Base-by-base conservation (phyloP, 495 filamentous ascomycete species). In the Extremus antarcticus region DNA sequence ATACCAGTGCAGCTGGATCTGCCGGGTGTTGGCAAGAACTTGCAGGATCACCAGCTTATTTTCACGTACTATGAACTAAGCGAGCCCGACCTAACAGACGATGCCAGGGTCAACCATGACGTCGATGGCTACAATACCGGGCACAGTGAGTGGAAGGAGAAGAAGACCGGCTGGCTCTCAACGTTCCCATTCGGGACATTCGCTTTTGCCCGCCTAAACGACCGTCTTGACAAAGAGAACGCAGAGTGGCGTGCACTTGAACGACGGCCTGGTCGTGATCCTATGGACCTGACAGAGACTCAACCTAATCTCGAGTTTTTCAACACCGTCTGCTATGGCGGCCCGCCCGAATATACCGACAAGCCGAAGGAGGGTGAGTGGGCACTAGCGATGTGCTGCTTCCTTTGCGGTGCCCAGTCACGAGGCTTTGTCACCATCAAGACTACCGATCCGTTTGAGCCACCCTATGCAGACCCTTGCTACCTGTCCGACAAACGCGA, bases 241-340 rank as follows among this genome's bases (percentile, higher is more conserved):
- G n/a, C n/a, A n/a, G 43, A 69, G 75, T 49, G 67, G 71, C 1
- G 50, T 73, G 3, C 8, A 47, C 11, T 78, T 72, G 66, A 73
- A 0, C 63, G 70, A n/a, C 7, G 67, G 52, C 65, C 67, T 40
- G 74, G 74, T 22, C 71, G 74, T n/a, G 74, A 77, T 50, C 74
- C 76, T 1, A 77, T 78, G 73, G 74, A 73, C 25, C 63, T 77
- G 10, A 75, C 72, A 0, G 60, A 67, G 8, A 59, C 61, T 11
- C 75, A 79, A 49, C 75, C 76, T 0, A 75, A 77, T 49, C 62
- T 77, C 51, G 76, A 79, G 57, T 73, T 78, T 60, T 76, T 77
- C 63, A 70, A 60, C 8, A 75, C 75, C 8, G 76, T 76, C 56
- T 76, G 73, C 63, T n/a, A n/a, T n/a, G n/a, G n/a, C n/a, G n/a